Conservation (phyloP, 257 asterid genomes). For the Solanum chiquidenum region DNA sequence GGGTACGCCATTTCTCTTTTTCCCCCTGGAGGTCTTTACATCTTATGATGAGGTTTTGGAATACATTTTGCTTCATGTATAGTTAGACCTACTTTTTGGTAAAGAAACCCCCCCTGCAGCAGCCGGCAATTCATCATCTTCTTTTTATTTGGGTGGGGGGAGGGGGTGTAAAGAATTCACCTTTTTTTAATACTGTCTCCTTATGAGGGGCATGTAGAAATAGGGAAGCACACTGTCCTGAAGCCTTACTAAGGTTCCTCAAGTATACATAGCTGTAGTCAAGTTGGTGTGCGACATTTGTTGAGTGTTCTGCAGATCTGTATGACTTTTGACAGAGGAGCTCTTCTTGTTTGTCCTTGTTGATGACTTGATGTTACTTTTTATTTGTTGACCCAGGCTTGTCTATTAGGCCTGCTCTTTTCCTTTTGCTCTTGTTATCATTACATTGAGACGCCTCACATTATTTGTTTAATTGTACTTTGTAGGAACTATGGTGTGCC, state of each 20-base stretch:
- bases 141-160: background rate
- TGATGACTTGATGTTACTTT: background rate
- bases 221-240: background rate
- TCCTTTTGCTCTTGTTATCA: background rate
- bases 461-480: slow-evolving; percentile 1
- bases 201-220: background rate
- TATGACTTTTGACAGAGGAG: background rate
- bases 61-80: background rate
- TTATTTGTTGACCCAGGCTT: background rate
- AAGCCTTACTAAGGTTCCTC: background rate
- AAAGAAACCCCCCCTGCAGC: background rate
- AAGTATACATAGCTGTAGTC: background rate
- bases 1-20: background rate
- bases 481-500: slow-evolving; percentile 90
- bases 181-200: background rate
- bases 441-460: background rate
- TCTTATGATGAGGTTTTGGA: background rate
- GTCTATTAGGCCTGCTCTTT: background rate
- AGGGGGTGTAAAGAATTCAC: background rate
- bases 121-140: background rate
- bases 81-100: background rate
- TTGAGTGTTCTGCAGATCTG: background rate
- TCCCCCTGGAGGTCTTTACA: background rate
- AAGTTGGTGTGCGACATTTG: background rate
- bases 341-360: background rate